Base-by-base conservation (phyloP, 2,329 filamentous ascomycete genomes). In the Lithohypha guttulata region DNA sequence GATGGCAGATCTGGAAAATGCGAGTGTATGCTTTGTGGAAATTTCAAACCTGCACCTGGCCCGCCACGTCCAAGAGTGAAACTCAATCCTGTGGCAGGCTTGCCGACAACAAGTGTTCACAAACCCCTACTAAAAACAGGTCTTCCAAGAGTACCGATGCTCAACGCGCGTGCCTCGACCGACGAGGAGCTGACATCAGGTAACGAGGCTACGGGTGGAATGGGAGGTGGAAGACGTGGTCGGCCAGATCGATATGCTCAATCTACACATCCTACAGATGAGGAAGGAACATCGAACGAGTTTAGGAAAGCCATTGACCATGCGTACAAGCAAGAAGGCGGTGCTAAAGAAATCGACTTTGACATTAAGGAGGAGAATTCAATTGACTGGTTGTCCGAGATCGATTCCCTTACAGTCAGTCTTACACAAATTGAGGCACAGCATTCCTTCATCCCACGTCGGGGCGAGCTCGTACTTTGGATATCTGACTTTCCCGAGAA, bases 381-480 rank as follows among this genome's bases (percentile, higher is more conserved):
- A 17, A 63, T 74, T 44, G 73, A 78, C 46, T 78, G 73, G 73
- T 58, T 65, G 25, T 62, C 68, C 0, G 69, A 73, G 29, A 60
- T 48, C 31, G 42, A 44, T 6, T 40, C 56, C 4, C 55, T 75
- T 0, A 53, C 58, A 0, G 50, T 58, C 2, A 51, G 64, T 13
- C 53, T 77, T 1, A 54, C 59, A 4, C 60, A 60, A 6, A 51
- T 69, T 11, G 54, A 55, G 3, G 46, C 64, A 6, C 62, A 69
- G 30, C 62, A 68, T 2, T 60, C 65, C 2, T 77, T 69, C 51
- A 49, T 70, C 1, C 73, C 75, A 2, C 65, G 75, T 2, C 47
- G 59, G 0, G 74, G 73, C 2, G 75, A 79, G 42, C 52, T 77
- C 2, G 72, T 78, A 0, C 58, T 79, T 0, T 77, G 71, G 65